phyloP scores from a whole-genome alignment of 2,329 filamentous ascomycete genomes.

The Bertia moriformis region DNA sequence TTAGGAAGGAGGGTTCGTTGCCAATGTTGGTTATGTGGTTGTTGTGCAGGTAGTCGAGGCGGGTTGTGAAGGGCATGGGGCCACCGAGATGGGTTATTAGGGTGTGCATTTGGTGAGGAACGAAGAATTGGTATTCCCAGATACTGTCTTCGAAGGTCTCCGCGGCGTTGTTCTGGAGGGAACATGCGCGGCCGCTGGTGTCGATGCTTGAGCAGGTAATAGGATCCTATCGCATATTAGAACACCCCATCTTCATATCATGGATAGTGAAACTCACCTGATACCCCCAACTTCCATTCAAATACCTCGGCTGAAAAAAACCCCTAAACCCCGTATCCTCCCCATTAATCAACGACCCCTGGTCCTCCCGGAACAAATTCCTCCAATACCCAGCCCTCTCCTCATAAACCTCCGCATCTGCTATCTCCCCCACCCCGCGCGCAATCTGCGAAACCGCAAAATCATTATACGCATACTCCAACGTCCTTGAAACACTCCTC shows the following conservation, averaged over 20 bases:
- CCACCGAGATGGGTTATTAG: slow-evolving; percentile 49
- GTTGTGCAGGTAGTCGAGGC: slow-evolving; percentile 52
- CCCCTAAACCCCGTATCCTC: slow-evolving; percentile 50
- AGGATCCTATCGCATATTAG: slow-evolving; percentile 46
- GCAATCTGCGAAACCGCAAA: slow-evolving; percentile 55
- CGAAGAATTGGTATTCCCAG: slow-evolving; percentile 61
- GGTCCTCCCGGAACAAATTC: slow-evolving; percentile 47
- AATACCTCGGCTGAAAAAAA: slow-evolving; percentile 55
- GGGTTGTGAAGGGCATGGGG: slow-evolving; percentile 34
- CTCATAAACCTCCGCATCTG: slow-evolving; percentile 44
- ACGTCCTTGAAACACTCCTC: slow-evolving; percentile 54
- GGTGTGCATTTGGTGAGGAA: slow-evolving; percentile 34
- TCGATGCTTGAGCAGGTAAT: slow-evolving; percentile 43
- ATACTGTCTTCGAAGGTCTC: slow-evolving; percentile 61
- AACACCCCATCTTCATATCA: no score
- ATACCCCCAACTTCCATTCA: slow-evolving; percentile 54
- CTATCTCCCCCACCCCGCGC: slow-evolving; percentile 32
- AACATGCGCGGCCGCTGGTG: slow-evolving; percentile 37
- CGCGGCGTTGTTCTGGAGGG: slow-evolving; percentile 39
- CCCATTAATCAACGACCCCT: slow-evolving; percentile 36
- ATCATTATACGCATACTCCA: slow-evolving; percentile 70
- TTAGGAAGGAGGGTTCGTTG: slow-evolving; percentile 41
- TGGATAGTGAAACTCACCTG: not conserved
- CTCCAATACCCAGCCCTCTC: slow-evolving; percentile 48
- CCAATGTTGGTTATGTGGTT: slow-evolving; percentile 51